Base-by-base conservation (phyloP, 2,329 filamentous ascomycete species). In the Botrytis squamosa region DNA sequence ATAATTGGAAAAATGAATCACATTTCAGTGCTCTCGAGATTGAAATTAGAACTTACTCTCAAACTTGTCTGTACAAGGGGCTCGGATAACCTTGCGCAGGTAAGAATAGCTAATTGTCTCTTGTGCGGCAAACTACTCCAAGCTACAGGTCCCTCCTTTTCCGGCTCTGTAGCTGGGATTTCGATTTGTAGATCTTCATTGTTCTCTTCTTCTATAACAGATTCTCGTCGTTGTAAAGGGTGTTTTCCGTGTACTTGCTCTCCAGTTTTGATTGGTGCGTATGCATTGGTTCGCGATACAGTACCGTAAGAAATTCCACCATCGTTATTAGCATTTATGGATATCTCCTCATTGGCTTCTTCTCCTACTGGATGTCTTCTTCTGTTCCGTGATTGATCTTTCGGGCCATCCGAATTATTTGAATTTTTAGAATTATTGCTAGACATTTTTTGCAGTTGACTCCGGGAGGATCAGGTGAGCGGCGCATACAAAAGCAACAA, bases 91-190 rank as follows among this genome's bases (percentile, higher is more conserved):
- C 94, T 90, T 12, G 94, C 91, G 60, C 97, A 84, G 0, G 92
- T 94, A 71, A 97, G 86, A 75, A 97, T 91, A 38, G 91, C 84
- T 29, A 97, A 87, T 82, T 97, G 94, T 64, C 89, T 86, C 81
- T 95, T 97, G 72, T 88, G 87, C 0, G 94, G 94, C 1, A 97
- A 84, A n/a, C 92, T 90, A 49, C 83, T 84, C 93, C 93, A 96
- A 74, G 90, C 88, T 36, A 92, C 87, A 0, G 86, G 74, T 6
- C 76, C 74, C 20, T 77, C 73, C 72, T 79, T 76, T 65, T 78
- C 76, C 69, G 77, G 57, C 22, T 72, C 60, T 29, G 29, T 75
- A 62, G 73, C 4, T 8, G 75, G 75, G 16, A 77, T 70, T 12
- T 80, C 77, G 18, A 79, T 75, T 62, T 79, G 77, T 22, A 80